A percentile compares a stretch with the other conserved stretches of the same genome.
Evolutionary conservation across 148 eudicot genomes (phyloP).

Genomic region (Cornus kousa): DNA sequence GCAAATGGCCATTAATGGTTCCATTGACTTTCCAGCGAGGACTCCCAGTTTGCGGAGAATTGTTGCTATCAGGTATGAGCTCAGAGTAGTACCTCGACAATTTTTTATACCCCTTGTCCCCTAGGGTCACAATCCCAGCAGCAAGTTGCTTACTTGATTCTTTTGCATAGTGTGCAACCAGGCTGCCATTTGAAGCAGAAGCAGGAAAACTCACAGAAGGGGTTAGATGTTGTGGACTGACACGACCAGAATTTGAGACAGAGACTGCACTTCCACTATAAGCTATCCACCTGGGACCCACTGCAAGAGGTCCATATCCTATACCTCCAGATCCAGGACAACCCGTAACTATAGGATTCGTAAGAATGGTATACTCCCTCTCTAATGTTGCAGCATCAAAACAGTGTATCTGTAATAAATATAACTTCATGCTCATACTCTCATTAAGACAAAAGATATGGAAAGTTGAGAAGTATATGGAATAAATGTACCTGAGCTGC

Average conservation of each 20-base stretch:
- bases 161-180: conserved; percentile 76
- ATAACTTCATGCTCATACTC: conserved; percentile 2
- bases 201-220: conserved; percentile 42
- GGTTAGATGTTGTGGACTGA: conserved; percentile 62
- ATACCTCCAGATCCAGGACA: conserved; percentile 47
- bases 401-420: conserved; percentile 64
- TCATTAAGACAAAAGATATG: not conserved
- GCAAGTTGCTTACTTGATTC: conserved; percentile 92
- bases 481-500: conserved; percentile 64
- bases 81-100: conserved; percentile 79
- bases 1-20: conserved; percentile 39
- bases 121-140: conserved; percentile 74
- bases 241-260: conserved; percentile 43
- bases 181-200: conserved; percentile 57
- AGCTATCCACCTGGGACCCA: conserved; percentile 94
- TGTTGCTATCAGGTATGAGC: conserved; percentile 53
- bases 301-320: conserved; percentile 85
- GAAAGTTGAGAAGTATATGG: not conserved
- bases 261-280: conserved; percentile 68
- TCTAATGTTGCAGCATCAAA: conserved; percentile 78
- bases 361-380: conserved; percentile 65
- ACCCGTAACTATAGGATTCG: conserved; percentile 60
- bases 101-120: conserved; percentile 76
- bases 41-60: conserved; percentile 34
- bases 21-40: conserved; percentile 49